Percentiles rank a stretch among this genome's conserved stretches.
Conservation (phyloP, 345 rosid genomes). For the Rhodamnia argentea region DNA sequence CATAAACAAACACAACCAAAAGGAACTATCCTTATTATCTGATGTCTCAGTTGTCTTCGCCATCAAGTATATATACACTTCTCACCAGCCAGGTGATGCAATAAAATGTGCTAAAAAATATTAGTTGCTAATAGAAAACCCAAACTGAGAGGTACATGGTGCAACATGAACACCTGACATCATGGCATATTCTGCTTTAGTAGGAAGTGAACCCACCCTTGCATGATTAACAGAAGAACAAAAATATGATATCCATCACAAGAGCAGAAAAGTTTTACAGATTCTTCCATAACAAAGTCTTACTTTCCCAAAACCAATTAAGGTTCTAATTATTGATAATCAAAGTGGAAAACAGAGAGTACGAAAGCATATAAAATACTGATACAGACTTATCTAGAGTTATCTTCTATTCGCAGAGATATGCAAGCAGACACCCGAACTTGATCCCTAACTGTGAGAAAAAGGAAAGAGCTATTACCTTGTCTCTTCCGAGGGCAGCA, state of each 20-base stretch:
- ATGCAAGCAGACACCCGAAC: not conserved
- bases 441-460: not conserved
- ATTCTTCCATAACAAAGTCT: not conserved
- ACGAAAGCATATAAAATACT: not conserved
- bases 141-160: not conserved
- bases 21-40: not conserved
- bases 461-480: slow-evolving; percentile 40
- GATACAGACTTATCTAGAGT: not conserved
- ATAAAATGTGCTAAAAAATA: not conserved
- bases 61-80: not conserved
- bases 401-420: not conserved
- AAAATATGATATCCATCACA: not conserved
- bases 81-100: not conserved
- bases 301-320: not conserved
- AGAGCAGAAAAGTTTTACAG: not conserved
- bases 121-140: not conserved
- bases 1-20: not conserved
- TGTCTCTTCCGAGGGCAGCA: slow-evolving; percentile 99
- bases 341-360: not conserved
- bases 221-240: not conserved
- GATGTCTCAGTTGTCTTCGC: not conserved
- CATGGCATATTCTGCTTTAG: not conserved
- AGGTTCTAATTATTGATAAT: not conserved
- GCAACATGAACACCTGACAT: not conserved
- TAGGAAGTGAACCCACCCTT: not conserved